Conservation (phyloP, 768 basidiomycete species). For the Tephrocybe sp. region DNA sequence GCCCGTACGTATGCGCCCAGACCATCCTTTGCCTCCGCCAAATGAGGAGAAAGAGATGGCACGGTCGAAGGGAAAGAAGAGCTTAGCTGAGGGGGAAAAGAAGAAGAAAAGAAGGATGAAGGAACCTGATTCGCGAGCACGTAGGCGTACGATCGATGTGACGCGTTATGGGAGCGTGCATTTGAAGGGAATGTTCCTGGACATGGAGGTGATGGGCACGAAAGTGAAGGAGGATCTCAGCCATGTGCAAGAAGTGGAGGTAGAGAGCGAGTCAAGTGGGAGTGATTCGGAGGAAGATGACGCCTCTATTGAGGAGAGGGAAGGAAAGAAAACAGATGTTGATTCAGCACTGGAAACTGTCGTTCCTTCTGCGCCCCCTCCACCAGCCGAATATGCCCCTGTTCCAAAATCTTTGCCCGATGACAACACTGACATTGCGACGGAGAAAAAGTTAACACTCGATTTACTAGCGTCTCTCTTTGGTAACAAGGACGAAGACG, state of each 20-base stretch:
- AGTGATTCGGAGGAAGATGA: constrained; percentile 13
- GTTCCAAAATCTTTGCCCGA: constrained; percentile 6
- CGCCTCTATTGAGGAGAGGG: constrained; percentile 9
- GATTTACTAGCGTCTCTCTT: constrained; percentile 53
- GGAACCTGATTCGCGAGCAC: constrained; percentile 55
- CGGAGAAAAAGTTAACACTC: constrained; percentile 46
- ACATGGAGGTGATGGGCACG: constrained; percentile 30
- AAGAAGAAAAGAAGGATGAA: constrained; percentile 45
- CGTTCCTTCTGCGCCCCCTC: neutral
- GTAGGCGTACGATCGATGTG: constrained; percentile 69
- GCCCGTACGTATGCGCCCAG: constrained; percentile 70
- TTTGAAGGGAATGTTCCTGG: constrained; percentile 68
- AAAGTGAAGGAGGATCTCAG: constrained; percentile 11
- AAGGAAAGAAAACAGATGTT: constrained; percentile 5
- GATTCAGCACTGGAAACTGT: neutral
- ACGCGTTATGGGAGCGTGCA: constrained; percentile 67
- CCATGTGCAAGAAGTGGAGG: constrained; percentile 15
- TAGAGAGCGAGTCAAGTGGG: constrained; percentile 15
- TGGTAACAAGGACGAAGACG: constrained; percentile 37
- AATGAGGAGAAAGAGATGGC: constrained; percentile 21
- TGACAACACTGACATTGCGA: constrained; percentile 28
- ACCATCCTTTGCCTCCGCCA: constrained; percentile 47
- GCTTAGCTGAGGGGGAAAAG: constrained; percentile 21
- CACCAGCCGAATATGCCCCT: neutral
- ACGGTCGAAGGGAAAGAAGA: constrained; percentile 14